Evolutionary conservation across 768 basidiomycete species (phyloP).

Genomic region (Boletus edulis): DNA sequence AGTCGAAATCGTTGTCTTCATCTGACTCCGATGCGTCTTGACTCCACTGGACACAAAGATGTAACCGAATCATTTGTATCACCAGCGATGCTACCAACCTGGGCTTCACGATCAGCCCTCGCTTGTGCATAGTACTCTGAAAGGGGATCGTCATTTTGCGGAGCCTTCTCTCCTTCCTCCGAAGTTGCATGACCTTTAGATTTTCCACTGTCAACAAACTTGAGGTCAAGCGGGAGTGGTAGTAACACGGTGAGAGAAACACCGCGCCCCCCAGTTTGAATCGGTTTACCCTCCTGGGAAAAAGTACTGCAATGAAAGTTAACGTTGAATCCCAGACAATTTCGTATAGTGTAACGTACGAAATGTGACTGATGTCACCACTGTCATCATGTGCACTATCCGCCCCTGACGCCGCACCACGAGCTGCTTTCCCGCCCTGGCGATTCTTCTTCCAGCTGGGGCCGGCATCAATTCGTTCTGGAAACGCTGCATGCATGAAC

Average conservation of each 20-base stretch:
- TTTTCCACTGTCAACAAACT: neutral
- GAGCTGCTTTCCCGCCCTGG: neutral
- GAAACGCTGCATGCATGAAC: constrained; percentile 48
- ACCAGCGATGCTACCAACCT: constrained; percentile 30
- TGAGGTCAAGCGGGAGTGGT: constrained; percentile 23
- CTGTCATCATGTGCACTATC: constrained; percentile 6
- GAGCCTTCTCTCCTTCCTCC: neutral
- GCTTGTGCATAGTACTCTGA: constrained; percentile 64
- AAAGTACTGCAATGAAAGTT: constrained; percentile 33
- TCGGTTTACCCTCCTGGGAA: constrained; percentile 30
- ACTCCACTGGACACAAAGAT: constrained; percentile 26
- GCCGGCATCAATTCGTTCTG: constrained; percentile 47
- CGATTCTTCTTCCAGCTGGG: constrained; percentile 17
- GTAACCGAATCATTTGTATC: neutral
- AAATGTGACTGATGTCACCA: constrained; percentile 44
- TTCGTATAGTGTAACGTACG: constrained; percentile 35
- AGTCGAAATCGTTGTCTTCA: constrained; percentile 26
- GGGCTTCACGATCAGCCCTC: constrained; percentile 43
- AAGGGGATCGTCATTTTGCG: constrained; percentile 48
- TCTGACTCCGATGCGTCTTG: constrained; percentile 36
- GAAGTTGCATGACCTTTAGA: neutral
- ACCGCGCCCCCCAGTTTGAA: neutral
- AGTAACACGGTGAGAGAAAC: constrained; percentile 21
- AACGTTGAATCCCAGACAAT: constrained; percentile 4
- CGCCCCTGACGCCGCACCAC: neutral